A percentile compares a stretch with the other conserved stretches of the same genome.
Conservation (phyloP, 805 yeast species). For the Metschnikowia amazonensis region DNA sequence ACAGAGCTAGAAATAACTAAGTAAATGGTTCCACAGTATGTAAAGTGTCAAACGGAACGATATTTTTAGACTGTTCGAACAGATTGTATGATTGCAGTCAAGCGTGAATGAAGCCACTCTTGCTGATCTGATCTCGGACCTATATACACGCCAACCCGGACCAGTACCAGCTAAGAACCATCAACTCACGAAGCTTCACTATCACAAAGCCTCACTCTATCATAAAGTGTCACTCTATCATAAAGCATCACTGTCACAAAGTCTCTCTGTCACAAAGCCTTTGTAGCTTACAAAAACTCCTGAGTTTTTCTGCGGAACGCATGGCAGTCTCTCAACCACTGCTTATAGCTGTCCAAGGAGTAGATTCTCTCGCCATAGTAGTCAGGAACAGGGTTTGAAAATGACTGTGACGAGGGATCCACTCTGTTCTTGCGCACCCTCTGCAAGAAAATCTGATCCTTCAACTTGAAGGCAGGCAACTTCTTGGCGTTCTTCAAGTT, state of each 20-base stretch:
- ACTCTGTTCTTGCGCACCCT: slow-evolving; percentile 78
- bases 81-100: too few species aligned
- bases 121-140: background rate
- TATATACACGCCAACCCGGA: background rate
- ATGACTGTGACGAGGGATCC: slow-evolving; percentile 86
- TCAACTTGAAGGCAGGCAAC: slow-evolving; percentile 47
- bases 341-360: slow-evolving; percentile 79
- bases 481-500: slow-evolving; percentile 46
- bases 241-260: too few species aligned
- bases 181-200: background rate
- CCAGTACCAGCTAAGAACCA: background rate
- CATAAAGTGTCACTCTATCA: too few species aligned
- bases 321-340: slow-evolving; percentile 94
- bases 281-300: slow-evolving; percentile 52
- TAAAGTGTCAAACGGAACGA: too few species aligned
- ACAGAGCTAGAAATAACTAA: too few species aligned
- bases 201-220: too few species aligned
- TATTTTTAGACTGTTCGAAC: too few species aligned
- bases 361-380: slow-evolving; percentile 96
- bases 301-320: slow-evolving; percentile 80
- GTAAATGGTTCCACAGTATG: too few species aligned
- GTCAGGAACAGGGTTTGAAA: slow-evolving; percentile 96
- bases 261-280: background rate
- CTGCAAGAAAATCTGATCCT: slow-evolving; percentile 70
- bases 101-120: too few species aligned